Base-by-base conservation (phyloP, 441 rosid genomes). In the Erodium moschatum region DNA sequence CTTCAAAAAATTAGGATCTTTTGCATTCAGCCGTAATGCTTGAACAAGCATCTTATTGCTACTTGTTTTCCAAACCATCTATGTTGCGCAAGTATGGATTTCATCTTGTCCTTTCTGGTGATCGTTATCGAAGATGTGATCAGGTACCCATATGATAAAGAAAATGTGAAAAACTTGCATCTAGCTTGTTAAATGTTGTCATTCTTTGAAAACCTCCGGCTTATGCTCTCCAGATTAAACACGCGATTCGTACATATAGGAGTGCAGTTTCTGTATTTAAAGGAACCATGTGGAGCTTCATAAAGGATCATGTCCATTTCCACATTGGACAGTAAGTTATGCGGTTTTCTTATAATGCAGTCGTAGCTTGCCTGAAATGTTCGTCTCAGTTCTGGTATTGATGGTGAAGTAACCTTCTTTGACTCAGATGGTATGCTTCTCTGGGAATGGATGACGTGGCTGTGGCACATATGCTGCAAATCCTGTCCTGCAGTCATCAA, bases 21-120 rank as follows among this genome's bases (percentile, higher is more conserved):
- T 71, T 92, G 77, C 90, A 90, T 84, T 86, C 96, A 16, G 99
- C 99, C 74, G 96, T 95, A 65, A 89, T 95, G 98, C 89, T 92
- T 67, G 99, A 95, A 91, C 99, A 95, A 86, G 96, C 97, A 78
- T 90, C 99, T 70, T 92, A 92, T 77, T 95, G 99, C 82, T 95
- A 86, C 82, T 79, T 95, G 83, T 81, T 90, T 71, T 86, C 96
- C 60, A 83, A 81, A 79, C 99, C 97, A 67, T 81, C 92, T 66
- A 92, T 95, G 99, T 73, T 92, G 74, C 89, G 91, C 81, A 95
- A 92, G 81, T 92, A 87, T 84, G 99, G 99, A 66, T 92, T 92
- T 83, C 98, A 92, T 87, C 89, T 92, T 74, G 89, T 95, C 80
- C 98, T 95, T 80, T 87, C 99, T 66, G 99, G 99, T 19, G 97